Conservation (phyloP, 257 asterid species). For the Apocynum venetum region DNA sequence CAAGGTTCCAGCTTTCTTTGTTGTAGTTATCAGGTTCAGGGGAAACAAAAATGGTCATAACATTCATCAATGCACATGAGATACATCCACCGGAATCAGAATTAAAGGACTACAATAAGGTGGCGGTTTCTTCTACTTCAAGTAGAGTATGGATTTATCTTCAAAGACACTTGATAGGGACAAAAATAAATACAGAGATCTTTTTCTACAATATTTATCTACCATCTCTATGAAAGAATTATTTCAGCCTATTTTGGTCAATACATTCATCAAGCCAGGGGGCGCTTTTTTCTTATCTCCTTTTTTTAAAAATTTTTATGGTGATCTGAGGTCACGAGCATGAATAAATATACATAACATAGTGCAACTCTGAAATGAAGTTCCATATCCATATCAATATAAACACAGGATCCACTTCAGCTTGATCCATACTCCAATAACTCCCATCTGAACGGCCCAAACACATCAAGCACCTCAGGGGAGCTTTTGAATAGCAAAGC, state of each 20-base stretch:
- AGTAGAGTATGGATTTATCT: background rate
- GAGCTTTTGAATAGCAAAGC: conserved; percentile 48
- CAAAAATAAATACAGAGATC: background rate
- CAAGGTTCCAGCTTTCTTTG: background rate
- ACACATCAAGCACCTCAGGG: conserved; percentile 38
- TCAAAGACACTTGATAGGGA: background rate
- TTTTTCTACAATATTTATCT: background rate
- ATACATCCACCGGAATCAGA: background rate
- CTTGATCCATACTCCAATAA: conserved; percentile 42
- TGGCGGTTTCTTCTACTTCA: background rate
- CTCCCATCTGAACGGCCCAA: conserved; percentile 51
- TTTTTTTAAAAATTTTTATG: too few relatives aligned
- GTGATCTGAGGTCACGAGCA: background rate
- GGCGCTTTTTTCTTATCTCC: background rate
- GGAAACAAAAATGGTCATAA: background rate
- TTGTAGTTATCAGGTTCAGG: too few relatives aligned
- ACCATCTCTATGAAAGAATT: conserved; percentile 3
- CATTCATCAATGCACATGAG: background rate
- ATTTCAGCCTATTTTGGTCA: background rate
- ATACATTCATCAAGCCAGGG: background rate
- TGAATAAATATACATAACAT: background rate
- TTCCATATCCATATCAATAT: background rate
- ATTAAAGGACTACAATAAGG: background rate
- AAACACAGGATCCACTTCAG: conserved; percentile 7
- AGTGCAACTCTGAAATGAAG: background rate